Percentiles rank a stretch among this genome's conserved stretches.
Evolutionary conservation across 352 stramenopile genomes (phyloP).

Genomic region (Pythium insidiosum): DNA sequence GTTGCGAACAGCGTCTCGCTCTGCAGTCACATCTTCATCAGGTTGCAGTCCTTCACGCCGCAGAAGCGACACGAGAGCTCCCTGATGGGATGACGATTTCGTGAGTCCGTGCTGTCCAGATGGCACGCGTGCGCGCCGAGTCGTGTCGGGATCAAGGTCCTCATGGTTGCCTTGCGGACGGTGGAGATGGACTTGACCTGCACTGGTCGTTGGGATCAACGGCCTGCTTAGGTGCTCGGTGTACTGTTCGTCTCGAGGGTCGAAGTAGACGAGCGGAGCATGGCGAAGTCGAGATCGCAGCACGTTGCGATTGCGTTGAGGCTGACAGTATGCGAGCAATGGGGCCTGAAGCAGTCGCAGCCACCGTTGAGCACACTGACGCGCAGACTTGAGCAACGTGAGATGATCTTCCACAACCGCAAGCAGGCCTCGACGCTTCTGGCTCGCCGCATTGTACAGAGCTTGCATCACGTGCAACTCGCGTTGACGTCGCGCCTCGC

Average conservation of each 20-base stretch:
- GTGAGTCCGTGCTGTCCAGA: constrained; percentile 2
- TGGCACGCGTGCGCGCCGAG: background rate
- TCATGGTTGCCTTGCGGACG: background rate
- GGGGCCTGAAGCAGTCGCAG: constrained; percentile 12
- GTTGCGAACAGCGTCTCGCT: constrained; percentile 9
- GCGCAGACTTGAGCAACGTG: constrained; percentile 2
- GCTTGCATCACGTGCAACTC: constrained; percentile 14
- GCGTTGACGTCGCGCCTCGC: constrained; percentile 5
- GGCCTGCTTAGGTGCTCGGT: constrained; percentile 7
- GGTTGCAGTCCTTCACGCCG: constrained; percentile 11
- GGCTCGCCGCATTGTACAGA: constrained; percentile 7
- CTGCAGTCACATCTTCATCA: constrained; percentile 9
- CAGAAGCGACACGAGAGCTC: constrained; percentile 13
- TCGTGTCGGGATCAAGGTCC: background rate
- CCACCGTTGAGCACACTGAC: constrained; percentile 6
- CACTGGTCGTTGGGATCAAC: constrained; percentile 6
- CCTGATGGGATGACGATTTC: constrained; percentile 2
- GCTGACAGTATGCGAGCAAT: background rate
- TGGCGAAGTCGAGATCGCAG: constrained; percentile 15
- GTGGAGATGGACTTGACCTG: background rate
- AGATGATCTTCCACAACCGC: constrained; percentile 17
- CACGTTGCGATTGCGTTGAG: constrained; percentile 5
- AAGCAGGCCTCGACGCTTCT: constrained; percentile 10
- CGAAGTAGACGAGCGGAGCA: constrained; percentile 12
- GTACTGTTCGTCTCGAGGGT: constrained; percentile 12